Evolutionary conservation across 1,284 basidiomycete species (phyloP).

Genomic region (Volvariella volvacea): DNA sequence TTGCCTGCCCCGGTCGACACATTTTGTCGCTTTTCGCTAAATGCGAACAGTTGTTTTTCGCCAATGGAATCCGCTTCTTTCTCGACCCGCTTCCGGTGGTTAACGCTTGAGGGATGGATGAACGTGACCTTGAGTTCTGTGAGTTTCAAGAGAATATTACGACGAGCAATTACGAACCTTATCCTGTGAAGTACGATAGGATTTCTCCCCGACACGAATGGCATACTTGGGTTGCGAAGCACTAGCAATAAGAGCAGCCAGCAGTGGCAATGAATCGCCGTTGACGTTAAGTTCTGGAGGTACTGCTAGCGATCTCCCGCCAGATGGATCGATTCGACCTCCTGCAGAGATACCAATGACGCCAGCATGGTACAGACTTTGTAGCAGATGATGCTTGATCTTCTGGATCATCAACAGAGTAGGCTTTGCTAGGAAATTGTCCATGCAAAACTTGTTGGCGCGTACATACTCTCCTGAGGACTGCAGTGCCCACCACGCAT

Average conservation of each 20-base stretch:
- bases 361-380: conserved; percentile 76
- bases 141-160: no score
- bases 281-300: conserved; percentile 74
- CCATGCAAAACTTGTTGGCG: conserved; percentile 75
- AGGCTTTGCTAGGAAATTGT: conserved; percentile 87
- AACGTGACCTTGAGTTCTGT: conserved; percentile 68
- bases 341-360: conserved; percentile 75
- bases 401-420: conserved; percentile 82
- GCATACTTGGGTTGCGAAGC: conserved; percentile 94
- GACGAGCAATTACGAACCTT: no score
- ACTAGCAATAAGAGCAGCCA: conserved; percentile 82
- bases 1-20: conserved; percentile 41
- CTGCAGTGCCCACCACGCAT: conserved; percentile 75
- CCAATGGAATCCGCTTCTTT: conserved; percentile 22
- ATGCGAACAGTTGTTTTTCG: conserved; percentile 82
- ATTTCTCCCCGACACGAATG: conserved; percentile 69
- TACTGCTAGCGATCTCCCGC: conserved; percentile 30
- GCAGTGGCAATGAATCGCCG: conserved; percentile 70
- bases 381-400: conserved; percentile 78
- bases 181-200: conserved; percentile 77
- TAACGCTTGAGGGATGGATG: conserved; percentile 87
- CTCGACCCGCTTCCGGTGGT: conserved; percentile 60
- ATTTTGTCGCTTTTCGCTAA: conserved; percentile 82
- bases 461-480: conserved; percentile 51
- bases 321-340: conserved; percentile 25